Conservation (phyloP, 2,329 filamentous ascomycete genomes). For the Diatrype stigma region DNA sequence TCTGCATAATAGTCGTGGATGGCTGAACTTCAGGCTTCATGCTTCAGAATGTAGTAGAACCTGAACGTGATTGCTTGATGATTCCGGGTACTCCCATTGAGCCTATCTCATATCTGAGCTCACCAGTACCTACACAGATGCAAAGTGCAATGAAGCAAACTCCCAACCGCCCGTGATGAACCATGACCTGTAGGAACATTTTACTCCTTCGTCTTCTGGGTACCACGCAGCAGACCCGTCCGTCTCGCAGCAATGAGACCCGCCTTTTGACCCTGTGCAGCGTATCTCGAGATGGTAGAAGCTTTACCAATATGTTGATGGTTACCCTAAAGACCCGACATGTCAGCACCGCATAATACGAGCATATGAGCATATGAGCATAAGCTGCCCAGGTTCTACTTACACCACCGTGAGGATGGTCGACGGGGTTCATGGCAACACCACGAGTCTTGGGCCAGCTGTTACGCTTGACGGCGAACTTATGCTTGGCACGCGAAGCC, state of each 20-base stretch:
- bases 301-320: conserved; percentile 99
- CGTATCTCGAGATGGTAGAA: conserved; percentile 98
- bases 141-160: conserved; percentile 58
- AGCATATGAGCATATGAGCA: background rate
- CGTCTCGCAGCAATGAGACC: conserved; percentile 99
- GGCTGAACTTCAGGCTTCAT: no score
- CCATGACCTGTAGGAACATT: conserved; percentile 32
- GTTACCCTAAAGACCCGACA: conserved; percentile 66
- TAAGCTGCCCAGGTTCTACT: conserved; percentile 29
- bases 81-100: conserved; percentile 35
- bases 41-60: no score
- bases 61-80: conserved; percentile 4
- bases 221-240: conserved; percentile 99
- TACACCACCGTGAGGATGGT: conserved; percentile 95
- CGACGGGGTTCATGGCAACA: conserved; percentile 99
- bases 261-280: conserved; percentile 97
- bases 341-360: conserved; percentile 37
- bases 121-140: conserved; percentile 50
- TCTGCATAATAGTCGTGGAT: background rate
- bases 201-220: conserved; percentile 99
- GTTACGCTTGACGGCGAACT: conserved; percentile 99
- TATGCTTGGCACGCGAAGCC: conserved; percentile 99
- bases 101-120: conserved; percentile 32
- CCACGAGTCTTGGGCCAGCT: conserved; percentile 99
- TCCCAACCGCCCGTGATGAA: conserved; percentile 59